Conservation (phyloP, 148 eudicot genomes). For the Selenicereus undatus region DNA sequence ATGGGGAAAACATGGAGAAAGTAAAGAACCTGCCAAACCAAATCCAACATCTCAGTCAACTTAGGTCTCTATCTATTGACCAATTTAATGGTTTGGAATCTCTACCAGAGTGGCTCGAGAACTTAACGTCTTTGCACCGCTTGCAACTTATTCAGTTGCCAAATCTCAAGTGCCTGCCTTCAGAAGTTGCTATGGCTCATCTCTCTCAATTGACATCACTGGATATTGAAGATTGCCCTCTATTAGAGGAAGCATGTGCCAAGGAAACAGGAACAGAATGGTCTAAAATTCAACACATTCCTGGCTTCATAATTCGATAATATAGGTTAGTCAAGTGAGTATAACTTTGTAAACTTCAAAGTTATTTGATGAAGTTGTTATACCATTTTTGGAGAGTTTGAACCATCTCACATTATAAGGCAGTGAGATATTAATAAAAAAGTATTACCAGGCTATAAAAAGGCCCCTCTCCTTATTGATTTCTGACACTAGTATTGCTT, state of each 20-base stretch:
- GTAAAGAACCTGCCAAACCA: not conserved
- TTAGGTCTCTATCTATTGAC: not conserved
- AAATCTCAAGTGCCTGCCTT: not conserved
- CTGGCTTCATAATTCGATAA: not conserved
- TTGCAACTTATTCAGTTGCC: not conserved
- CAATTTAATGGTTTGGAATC: not conserved
- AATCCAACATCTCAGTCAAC: not conserved
- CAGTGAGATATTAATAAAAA: no score
- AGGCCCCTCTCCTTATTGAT: no score
- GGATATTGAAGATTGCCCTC: not conserved
- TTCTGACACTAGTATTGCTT: no score
- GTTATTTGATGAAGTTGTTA: no score
- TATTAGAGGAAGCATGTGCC: not conserved
- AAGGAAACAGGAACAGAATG: constrained; percentile 4
- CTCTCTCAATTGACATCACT: not conserved
- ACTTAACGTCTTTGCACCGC: not conserved
- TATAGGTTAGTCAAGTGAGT: no score
- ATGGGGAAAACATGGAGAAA: not conserved
- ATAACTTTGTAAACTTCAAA: no score
- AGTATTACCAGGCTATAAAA: no score
- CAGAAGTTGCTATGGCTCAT: not conserved
- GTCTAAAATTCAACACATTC: constrained; percentile 6
- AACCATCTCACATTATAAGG: no score
- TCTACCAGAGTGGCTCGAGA: constrained; percentile 4
- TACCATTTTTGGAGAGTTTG: no score